Conservation (phyloP, 2,329 filamentous ascomycete species). For the Mycosphaerella sp. region DNA sequence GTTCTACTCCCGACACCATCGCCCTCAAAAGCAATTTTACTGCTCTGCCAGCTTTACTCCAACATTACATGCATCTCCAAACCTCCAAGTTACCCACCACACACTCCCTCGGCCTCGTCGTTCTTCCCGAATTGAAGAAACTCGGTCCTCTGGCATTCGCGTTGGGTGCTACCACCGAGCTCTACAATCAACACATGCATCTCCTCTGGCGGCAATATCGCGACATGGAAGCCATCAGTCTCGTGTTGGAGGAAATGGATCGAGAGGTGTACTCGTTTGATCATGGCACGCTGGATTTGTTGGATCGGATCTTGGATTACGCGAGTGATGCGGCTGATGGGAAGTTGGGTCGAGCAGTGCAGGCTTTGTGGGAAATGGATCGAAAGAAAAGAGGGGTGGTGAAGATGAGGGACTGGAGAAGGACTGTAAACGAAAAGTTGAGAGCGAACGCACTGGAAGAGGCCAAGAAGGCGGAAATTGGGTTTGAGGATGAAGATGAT, state of each 20-base stretch:
- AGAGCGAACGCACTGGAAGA: slow-evolving; percentile 4
- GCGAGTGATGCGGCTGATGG: slow-evolving; percentile 25
- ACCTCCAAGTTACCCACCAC: slow-evolving; percentile 56
- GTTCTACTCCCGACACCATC: not conserved
- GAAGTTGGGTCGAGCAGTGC: slow-evolving; percentile 14
- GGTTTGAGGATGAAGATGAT: slow-evolving; percentile 3
- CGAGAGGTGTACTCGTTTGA: slow-evolving; percentile 56
- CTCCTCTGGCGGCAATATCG: slow-evolving; percentile 57
- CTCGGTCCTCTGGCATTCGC: slow-evolving; percentile 65
- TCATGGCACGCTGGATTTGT: slow-evolving; percentile 38
- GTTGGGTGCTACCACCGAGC: slow-evolving; percentile 60
- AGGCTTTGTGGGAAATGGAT: slow-evolving; percentile 35
- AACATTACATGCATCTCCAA: slow-evolving; percentile 19
- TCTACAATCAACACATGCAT: slow-evolving; percentile 62
- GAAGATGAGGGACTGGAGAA: slow-evolving; percentile 23
- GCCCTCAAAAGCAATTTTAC: slow-evolving; percentile 3
- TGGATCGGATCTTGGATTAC: slow-evolving; percentile 34
- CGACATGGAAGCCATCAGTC: slow-evolving; percentile 51
- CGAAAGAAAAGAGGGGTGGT: slow-evolving; percentile 28
- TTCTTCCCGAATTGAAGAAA: slow-evolving; percentile 61
- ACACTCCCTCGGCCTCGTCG: slow-evolving; percentile 47
- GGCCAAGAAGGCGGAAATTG: not conserved
- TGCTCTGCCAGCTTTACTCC: slow-evolving; percentile 18
- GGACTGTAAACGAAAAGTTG: slow-evolving; percentile 1
- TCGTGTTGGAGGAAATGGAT: slow-evolving; percentile 60